These are phyloP conservation scores for Claviceps arundinis DNA, from an alignment of 2,329 filamentous ascomycete genomes.

Conservation along the genomic window DNA sequence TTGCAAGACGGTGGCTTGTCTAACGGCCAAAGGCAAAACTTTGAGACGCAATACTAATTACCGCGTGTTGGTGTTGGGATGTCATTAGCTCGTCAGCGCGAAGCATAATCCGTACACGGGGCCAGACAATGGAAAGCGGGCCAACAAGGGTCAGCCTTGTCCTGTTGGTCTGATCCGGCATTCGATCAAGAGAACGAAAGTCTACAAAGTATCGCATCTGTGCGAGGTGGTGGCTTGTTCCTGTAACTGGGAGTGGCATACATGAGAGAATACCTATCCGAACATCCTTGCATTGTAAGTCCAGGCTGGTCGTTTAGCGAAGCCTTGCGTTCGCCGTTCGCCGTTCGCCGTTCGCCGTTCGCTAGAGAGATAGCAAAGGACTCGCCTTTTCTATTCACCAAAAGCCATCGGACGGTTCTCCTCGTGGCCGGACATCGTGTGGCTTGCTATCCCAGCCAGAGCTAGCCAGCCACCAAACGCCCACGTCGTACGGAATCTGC, in stretches of 20 bases:
- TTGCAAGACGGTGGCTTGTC: neutral
- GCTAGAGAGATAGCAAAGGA: too few relatives aligned
- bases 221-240: neutral
- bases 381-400: too few relatives aligned
- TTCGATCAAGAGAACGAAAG: neutral
- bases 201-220: neutral
- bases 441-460: too few relatives aligned
- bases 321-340: neutral
- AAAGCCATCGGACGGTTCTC: too few relatives aligned
- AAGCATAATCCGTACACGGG: neutral
- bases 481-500: too few relatives aligned
- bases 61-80: neutral
- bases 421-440: too few relatives aligned
- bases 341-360: too few relatives aligned
- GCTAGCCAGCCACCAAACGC: too few relatives aligned
- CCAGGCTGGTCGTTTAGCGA: neutral
- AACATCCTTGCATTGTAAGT: neutral
- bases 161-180: neutral
- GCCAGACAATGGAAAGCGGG: too few relatives aligned
- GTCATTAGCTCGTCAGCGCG: neutral
- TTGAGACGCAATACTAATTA: neutral
- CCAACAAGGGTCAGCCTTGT: neutral
- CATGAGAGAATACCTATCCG: neutral
- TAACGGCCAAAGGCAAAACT: neutral
- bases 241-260: neutral